Evolutionary conservation across 208 protist species (phyloP), one percentile per base, ranked within the genome.

Genomic region (Leishmania gerbilli): DNA sequence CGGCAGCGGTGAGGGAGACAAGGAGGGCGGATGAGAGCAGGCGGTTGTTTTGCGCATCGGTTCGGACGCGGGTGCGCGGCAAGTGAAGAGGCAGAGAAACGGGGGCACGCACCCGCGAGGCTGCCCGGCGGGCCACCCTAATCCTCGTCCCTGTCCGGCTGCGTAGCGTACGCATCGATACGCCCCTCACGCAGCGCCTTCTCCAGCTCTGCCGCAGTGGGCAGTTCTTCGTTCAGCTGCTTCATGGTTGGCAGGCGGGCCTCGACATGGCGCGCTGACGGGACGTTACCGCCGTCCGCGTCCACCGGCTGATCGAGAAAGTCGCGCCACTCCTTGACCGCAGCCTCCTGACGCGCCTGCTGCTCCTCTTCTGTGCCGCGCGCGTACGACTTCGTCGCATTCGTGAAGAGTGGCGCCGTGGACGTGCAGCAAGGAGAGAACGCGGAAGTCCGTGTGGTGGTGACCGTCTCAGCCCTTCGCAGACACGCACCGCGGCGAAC

Each of bases 151-250:
- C 84, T 71, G 34, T 83, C 79, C 40, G 78, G 78, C 45, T 81
- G 69, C 31, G 37, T 68, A 7, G 51, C 77, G 84, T 88, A 90
- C 56, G 64, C 55, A 55, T 86, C 87, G 37, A 92, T 85, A 40
- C 67, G 82, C 11, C 86, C 86, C 47, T 90, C 82, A 17, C 72
- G 37, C 37, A 90, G 15, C 34, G 89, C 89, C 80, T 84, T 88
- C 78, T 89, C 77, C 56, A 92, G 78, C 72, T 92, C 89, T 62
- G 62, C 80, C 5, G 86, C 81, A 9, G 88, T 90, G 3, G 93
- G 93, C 77, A 96, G 84, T 81, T 95, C 91, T 9, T 94, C 88
- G 53, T 83, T 80, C 76, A 96, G 83, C 83, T 96, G 91, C 81
- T 87, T 86, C 65, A 79, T 72, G 0, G 88, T 88, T 0, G 93